Percentiles rank a stretch among this genome's conserved stretches.
Evolutionary conservation across 1,284 basidiomycete genomes (phyloP).

Genomic region (Boletus sp.): DNA sequence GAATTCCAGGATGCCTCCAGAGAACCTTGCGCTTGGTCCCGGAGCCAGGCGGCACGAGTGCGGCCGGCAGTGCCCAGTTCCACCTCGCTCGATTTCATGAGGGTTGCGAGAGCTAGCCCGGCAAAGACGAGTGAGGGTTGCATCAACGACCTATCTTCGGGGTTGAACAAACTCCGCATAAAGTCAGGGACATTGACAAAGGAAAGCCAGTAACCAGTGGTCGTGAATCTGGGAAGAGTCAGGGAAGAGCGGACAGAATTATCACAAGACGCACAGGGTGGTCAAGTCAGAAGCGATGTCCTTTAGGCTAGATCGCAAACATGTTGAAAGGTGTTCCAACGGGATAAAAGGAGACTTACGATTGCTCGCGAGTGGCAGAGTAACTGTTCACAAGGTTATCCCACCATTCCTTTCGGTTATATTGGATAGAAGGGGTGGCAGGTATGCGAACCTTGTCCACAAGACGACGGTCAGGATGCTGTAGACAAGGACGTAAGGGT

Average conservation of each 20-base stretch:
- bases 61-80: constrained; percentile 51
- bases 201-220: constrained; percentile 56
- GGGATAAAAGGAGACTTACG: constrained; percentile 33
- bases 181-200: constrained; percentile 60
- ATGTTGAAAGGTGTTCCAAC: constrained; percentile 1
- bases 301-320: constrained; percentile 38
- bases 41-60: constrained; percentile 48
- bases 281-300: constrained; percentile 52
- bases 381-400: constrained; percentile 53
- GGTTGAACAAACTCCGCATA: constrained; percentile 48
- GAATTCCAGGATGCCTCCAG: constrained; percentile 50
- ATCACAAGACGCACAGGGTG: constrained; percentile 45
- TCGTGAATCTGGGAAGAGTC: constrained; percentile 39
- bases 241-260: constrained; percentile 7
- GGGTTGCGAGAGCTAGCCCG: constrained; percentile 62
- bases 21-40: constrained; percentile 50
- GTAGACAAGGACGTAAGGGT: constrained; percentile 1
- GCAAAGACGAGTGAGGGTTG: constrained; percentile 69
- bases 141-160: constrained; percentile 47
- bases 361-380: constrained; percentile 38
- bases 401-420: constrained; percentile 59
- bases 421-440: constrained; percentile 41
- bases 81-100: constrained; percentile 70
- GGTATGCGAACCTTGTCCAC: constrained; percentile 37
- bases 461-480: constrained; percentile 29